Percentiles rank a stretch among this genome's conserved stretches.
Evolutionary conservation across 2,329 filamentous ascomycete species (phyloP).

Genomic region (Trichoderma sp.): DNA sequence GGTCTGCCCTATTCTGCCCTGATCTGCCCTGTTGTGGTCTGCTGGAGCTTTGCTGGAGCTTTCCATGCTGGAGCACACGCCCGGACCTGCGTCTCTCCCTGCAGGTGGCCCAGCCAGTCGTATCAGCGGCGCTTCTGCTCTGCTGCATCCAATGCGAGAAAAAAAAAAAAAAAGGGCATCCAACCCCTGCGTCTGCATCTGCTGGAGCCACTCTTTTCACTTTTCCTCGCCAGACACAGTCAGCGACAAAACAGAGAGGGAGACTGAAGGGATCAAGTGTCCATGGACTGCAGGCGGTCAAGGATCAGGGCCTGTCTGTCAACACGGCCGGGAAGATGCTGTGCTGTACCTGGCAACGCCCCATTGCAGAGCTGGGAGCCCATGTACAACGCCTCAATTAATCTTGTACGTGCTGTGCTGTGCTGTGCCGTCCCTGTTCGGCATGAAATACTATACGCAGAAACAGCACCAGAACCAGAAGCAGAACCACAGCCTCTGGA

Average conservation of each 20-base stretch:
- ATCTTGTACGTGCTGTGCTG: not conserved
- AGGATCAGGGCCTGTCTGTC: not conserved
- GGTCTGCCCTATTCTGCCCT: too few species aligned
- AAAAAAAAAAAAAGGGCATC: not conserved
- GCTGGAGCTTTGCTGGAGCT: too few species aligned
- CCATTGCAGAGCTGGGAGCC: not conserved
- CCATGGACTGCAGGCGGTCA: not conserved
- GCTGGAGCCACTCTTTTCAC: not conserved
- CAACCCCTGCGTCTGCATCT: constrained; percentile 12
- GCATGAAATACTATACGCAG: too few species aligned
- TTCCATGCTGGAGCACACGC: not conserved
- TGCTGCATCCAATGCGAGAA: not conserved
- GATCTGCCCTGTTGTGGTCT: not conserved
- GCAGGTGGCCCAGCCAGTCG: constrained; percentile 4
- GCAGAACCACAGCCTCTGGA: too few species aligned
- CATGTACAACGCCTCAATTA: not conserved
- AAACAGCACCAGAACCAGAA: not conserved
- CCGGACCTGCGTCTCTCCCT: constrained; percentile 11
- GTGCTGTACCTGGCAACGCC: not conserved
- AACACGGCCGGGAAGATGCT: not conserved
- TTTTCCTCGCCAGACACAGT: not conserved
- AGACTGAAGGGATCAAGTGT: not conserved
- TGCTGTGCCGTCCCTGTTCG: not conserved
- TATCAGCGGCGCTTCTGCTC: constrained; percentile 11
- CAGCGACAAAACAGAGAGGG: not conserved